Evolutionary conservation across 2,329 filamentous ascomycete species (phyloP), one percentile per base, ranked within the genome.

Genomic region (Orbilia ellipsospora): DNA sequence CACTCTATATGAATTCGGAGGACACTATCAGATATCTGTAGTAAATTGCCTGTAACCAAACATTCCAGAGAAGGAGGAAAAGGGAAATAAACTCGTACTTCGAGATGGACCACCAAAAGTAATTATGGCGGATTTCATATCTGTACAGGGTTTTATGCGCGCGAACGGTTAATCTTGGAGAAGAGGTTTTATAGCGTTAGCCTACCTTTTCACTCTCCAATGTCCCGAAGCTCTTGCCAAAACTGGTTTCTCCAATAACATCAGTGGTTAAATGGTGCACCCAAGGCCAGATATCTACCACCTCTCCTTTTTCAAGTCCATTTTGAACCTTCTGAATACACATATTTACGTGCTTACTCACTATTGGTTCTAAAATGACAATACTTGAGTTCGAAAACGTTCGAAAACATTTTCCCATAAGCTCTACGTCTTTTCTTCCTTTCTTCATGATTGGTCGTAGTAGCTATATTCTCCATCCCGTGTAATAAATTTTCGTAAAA

Each of bases 211-310:
- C 52, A 20, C 55, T 56, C n/a, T 55, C 40, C 23, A 73, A 20
- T 45, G 66, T 61, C 10, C 61, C 68, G 4, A 73, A 54, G 55
- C 61, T 54, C 18, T 54, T 44, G 6, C 68, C 68, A 56, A 44
- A 66, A 16, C 31, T 16, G 28, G 66, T 55, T 20, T 66, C 68
- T 3, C 16, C 54, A 26, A 73, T 66, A n/a, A 51, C 42, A 56
- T 73, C 68, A 3, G 42, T 66, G 1, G 5, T 45, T 28, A 60
- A 3, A 54, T 50, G 54, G 15, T 55, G 52, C 23, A 61, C 31
- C 68, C 68, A 73, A 13, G 16, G 42, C 48, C 59, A 20, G 28
- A 72, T 10, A 16, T 72, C 60, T 15, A 36, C 36, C 7, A 5
- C 36, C 12, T 18, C 31, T 8, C 45, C 23, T 8, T 3, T n/a